Base-by-base conservation (phyloP, 495 filamentous ascomycete species). In the Aspergillus campestris region DNA sequence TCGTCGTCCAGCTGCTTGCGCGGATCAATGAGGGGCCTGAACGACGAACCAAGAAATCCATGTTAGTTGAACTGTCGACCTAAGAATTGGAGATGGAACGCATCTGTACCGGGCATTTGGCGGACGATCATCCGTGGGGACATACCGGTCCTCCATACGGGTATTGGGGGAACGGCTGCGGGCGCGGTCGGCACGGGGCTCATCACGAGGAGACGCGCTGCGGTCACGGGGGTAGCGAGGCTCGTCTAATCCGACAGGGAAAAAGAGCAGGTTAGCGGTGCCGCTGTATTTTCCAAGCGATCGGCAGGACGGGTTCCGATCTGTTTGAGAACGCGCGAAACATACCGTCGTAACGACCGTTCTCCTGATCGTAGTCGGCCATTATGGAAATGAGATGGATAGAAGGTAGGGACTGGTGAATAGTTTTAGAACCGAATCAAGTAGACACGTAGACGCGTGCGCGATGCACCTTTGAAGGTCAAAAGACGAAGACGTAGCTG, bases 361-460 rank as follows among this genome's bases (percentile, higher is more conserved):
- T 86, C 49, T 89, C 86, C 60, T 81, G 85, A 58, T 92, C 88
- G 70, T 89, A 92, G 58, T 94, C 88, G 76, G 88, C 85, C 52
- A 73, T 66, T 66, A 75, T 73, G 56, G 48, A 60, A 59, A 47
- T 34, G 38, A 35, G 33, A 28, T 37, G 40, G 57, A 29, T 49
- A 50, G 45, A 46, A 56, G 49, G 49, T 45, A 45, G 41, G 45
- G 41, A 47, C 28, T 32, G 32, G 18, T 24, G 18, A 4, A 24
- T 24, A 24, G 18, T 24, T 24, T 24, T 24, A 24, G 18, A 24
- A 24, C 18, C 18, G 18, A 24, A 4, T 24, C 18, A 4, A 24
- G 18, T 24, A 24, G 18, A 24, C 18, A 24, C 32, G 40, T 11
- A 45, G 31, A 40, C 13, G 14, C 28, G 38, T 38, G 42, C 38